Evolutionary conservation across 2,329 filamentous ascomycete genomes (phyloP), one percentile per base, ranked within the genome.

Genomic region (Diaporthe australafricana): DNA sequence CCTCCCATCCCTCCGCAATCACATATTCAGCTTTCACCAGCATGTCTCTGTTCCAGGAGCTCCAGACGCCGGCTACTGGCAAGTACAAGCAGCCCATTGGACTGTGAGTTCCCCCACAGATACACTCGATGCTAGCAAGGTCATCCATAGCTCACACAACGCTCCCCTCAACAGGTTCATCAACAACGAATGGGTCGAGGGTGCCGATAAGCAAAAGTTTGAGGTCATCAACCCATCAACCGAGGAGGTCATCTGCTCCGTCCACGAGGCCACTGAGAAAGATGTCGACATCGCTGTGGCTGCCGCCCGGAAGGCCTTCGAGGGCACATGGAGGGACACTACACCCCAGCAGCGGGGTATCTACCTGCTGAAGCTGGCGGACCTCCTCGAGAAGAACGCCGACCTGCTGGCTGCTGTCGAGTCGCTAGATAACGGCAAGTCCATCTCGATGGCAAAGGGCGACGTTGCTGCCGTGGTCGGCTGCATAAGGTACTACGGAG

Each of bases 221-320:
- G 94, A 98, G 85, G 93, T 95, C 83, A 92, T 96, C 88, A 97
- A 97, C 89, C 95, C 95, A 73, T 80, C 92, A 75, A 94, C 90
- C 76, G 95, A 98, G 84, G 91, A 95, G 83, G 90, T 94, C 79
- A 97, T 97, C 86, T 89, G 87, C 87, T 91, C 91, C 70, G 93
- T 98, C 77, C 86, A 90, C 81, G 95, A 97, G 85, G 95, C 92
- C 80, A 93, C 92, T 75, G 94, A 97, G 87, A 95, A 97, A 87
- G 94, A 96, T 85, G 86, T 92, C 81, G 90, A 91, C 82, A 85
- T 95, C 73, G 95, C 95, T 75, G 95, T 98, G 75, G 86, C 89
- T 71, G 95, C 94, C 68, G 95, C 95, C 76, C 93, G 95, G 81
- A 93, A 93, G 83, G 94, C 95, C 67, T 96, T 97, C 82, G 89